Conservation (phyloP, 768 basidiomycete species). For the Macrolepiota fuliginosa region DNA sequence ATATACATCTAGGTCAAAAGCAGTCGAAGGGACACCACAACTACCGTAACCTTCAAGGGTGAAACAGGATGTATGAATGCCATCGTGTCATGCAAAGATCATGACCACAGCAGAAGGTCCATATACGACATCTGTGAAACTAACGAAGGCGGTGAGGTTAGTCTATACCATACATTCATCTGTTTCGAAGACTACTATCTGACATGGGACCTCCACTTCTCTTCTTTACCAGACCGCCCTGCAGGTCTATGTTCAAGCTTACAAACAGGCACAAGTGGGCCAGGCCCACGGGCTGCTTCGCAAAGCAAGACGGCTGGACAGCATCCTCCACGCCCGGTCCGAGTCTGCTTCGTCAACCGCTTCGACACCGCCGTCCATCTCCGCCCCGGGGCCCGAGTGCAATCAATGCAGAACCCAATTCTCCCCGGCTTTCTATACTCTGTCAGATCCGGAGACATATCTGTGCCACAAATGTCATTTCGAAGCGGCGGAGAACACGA, state of each 20-base stretch:
- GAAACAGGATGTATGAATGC: constrained; percentile 78
- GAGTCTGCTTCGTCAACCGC: constrained; percentile 27
- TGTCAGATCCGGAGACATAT: constrained; percentile 22
- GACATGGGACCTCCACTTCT: background rate
- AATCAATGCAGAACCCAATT: constrained; percentile 62
- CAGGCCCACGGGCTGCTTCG: constrained; percentile 85
- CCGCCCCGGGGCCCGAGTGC: constrained; percentile 45
- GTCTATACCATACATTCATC: constrained; percentile 17
- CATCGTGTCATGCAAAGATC: constrained; percentile 75
- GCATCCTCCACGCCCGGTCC: constrained; percentile 50
- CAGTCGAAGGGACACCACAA: constrained; percentile 65
- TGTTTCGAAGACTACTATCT: background rate
- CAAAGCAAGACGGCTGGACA: constrained; percentile 84
- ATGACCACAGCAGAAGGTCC: constrained; percentile 59
- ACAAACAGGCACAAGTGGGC: constrained; percentile 73
- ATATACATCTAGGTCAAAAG: constrained; percentile 61
- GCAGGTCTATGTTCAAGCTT: constrained; percentile 80
- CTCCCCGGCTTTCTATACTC: constrained; percentile 73
- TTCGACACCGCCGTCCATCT: constrained; percentile 18
- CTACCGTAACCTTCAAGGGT: constrained; percentile 71
- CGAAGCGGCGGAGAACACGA: constrained; percentile 25
- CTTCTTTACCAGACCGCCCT: constrained; percentile 67
- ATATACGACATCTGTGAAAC: constrained; percentile 85
- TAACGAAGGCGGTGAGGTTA: constrained; percentile 79
- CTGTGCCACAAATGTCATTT: constrained; percentile 51